phyloP scores from a whole-genome alignment of 2,329 filamentous ascomycete species.

The Exophiala xenobiotica region DNA sequence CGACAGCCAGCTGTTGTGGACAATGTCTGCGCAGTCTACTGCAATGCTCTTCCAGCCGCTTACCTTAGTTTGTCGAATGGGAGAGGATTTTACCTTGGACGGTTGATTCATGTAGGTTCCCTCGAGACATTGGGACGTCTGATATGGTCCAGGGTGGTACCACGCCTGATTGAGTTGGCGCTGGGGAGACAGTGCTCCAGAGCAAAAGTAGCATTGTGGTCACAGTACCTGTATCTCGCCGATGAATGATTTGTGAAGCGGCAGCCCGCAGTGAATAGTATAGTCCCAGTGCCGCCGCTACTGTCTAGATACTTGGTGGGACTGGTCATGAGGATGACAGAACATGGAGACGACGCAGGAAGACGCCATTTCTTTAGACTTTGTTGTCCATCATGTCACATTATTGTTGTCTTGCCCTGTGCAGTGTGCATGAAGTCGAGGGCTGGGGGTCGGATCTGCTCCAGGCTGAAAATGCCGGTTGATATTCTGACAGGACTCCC shows the following conservation, averaged over 20 bases:
- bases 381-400: constrained; percentile 2
- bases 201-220: constrained; percentile 15
- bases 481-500: constrained; percentile 12
- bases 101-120: constrained; percentile 1
- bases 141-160: constrained; percentile 10
- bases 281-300: constrained; percentile 7
- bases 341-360: too few species aligned
- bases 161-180: constrained; percentile 12
- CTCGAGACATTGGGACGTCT: constrained; percentile 3
- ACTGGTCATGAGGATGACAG: neutral
- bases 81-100: constrained; percentile 8
- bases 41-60: too few species aligned
- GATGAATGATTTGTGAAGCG: constrained; percentile 22
- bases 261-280: constrained; percentile 10
- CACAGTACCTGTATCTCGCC: constrained; percentile 14
- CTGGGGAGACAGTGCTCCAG: constrained; percentile 12
- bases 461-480: constrained; percentile 1
- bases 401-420: constrained; percentile 8
- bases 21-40: too few species aligned
- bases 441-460: neutral
- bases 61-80: constrained; percentile 9
- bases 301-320: constrained; percentile 4
- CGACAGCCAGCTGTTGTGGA: too few species aligned
- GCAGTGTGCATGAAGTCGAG: constrained; percentile 6
- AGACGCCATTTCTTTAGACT: constrained; percentile 1